Base-by-base conservation (phyloP, 208 protist species). In the Leishmania lainsoni region DNA sequence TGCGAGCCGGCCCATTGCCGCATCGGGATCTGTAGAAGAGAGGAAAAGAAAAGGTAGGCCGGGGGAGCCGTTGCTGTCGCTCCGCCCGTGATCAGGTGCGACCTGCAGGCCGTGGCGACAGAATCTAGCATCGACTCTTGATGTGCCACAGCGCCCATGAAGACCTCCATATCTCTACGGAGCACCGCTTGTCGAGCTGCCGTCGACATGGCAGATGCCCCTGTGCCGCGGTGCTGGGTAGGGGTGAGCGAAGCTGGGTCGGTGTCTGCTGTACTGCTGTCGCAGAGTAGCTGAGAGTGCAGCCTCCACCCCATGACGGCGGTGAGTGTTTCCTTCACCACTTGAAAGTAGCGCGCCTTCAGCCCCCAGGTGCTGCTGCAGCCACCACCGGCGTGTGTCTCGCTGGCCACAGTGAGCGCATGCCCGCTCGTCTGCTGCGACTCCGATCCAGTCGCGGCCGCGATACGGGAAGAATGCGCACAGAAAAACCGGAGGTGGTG, bases 321-420 rank as follows among this genome's bases (percentile, higher is more conserved):
- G 0, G 84, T 85, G 4, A 80, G 73, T 2, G 81, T 66, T 48
- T 90, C 86, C 63, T 87, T 90, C 22, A 76, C 75, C 2, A 81
- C 78, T 54, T 87, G 83, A 65, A 73, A 65, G 56, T 79, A 90
- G 42, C 12, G 10, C 10, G 63, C 75, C 20, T 54, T 54, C 26
- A 83, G 70, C 16, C 32, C 51, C 35, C 52, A 49, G 35, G 16
- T 48, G n/a, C 32, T 48, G 29, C 5, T 59, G 61, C 39, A 70
- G 12, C 16, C 61, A 54, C 35, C 49, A 52, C 20, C 52, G 20
- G 9, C 52, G 39, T 32, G 32, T 45, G 78, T 20, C 39, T 49
- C 10, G 29, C 2, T 45, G 35, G 17, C 10, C 20, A 22, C 45
- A 14, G 69, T 54, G 26, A 29, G 32, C 26, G 45, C 45, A 12